phyloP scores from a whole-genome alignment of 805 yeast genomes.

The Starmerella gropengiesseri region DNA sequence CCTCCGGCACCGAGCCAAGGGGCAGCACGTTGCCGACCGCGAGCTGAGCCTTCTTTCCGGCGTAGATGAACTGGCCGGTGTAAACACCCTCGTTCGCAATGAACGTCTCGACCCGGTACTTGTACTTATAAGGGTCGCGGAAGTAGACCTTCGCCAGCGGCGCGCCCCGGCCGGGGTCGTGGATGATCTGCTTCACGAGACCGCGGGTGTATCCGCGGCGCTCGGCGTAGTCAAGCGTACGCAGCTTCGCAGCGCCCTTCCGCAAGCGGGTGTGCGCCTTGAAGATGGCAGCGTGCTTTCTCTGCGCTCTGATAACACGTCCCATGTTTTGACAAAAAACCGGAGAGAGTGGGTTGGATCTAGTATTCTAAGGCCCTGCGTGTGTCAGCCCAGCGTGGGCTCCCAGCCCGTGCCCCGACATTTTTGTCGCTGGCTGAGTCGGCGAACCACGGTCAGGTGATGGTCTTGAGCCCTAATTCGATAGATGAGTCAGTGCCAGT shows the following conservation, averaged over 20 bases:
- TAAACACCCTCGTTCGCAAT: slow-evolving; percentile 99
- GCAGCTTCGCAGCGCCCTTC: slow-evolving; percentile 99
- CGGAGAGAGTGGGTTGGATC: slow-evolving; percentile 16
- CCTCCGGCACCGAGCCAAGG: slow-evolving; percentile 95
- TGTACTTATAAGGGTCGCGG: slow-evolving; percentile 99
- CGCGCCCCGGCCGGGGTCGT: slow-evolving; percentile 99
- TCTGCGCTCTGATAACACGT: slow-evolving; percentile 96
- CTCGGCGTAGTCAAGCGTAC: slow-evolving; percentile 98
- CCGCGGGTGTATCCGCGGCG: slow-evolving; percentile 99
- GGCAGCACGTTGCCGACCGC: slow-evolving; percentile 92
- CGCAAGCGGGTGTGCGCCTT: slow-evolving; percentile 99
- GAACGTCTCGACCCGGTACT: slow-evolving; percentile 95
- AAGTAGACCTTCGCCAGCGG: slow-evolving; percentile 97
- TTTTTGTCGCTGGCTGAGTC: slow-evolving; percentile 25
- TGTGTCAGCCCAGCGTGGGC: slow-evolving; percentile 11
- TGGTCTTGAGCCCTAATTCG: too few relatives aligned
- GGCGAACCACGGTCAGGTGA: background rate
- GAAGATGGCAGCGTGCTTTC: slow-evolving; percentile 97
- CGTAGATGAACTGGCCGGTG: slow-evolving; percentile 98
- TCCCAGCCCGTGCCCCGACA: slow-evolving; percentile 10
- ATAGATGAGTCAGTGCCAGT: too few relatives aligned
- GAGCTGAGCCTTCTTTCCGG: slow-evolving; percentile 97
- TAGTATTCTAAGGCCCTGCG: slow-evolving; percentile 8
- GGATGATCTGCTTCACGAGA: slow-evolving; percentile 95
- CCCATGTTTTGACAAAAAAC: slow-evolving; percentile 24